Evolutionary conservation across 1,284 basidiomycete species (phyloP), one percentile per base, ranked within the genome.

Genomic region (Cutaneotrichosporon sp.): DNA sequence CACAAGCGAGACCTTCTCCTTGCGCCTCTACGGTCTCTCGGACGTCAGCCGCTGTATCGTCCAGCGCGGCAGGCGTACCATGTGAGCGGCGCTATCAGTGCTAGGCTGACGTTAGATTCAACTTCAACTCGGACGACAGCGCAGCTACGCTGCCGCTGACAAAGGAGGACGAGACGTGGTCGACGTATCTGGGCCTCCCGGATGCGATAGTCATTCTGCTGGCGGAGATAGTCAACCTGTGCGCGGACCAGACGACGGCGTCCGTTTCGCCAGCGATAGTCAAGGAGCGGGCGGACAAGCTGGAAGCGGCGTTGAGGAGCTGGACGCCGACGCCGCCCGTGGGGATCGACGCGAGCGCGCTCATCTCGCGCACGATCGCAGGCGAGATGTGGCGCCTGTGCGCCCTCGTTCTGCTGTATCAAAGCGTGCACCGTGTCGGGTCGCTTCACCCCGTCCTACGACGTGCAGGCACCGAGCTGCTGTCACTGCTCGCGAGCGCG

Each of bases 11-110:
- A 55, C 57, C 1, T 60, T 64, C 46, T 59, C 55, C 2, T 49
- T 67, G 2, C 55, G 65, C 15, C 52, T 63, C 35, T 67, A 58
- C 44, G 65, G 61, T 3, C 39, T 65, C 17, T 58, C 60, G 12
- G 63, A 67, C 42, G 42, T 67, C 38, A 59, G 60, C 38, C 55
- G 65, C 14, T 67, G 65, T 37, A 63, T 67, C 10, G 63, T 65
- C 7, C 55, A 65, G 39, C 55, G 65, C 15, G 65, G 65, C 0
- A 47, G 60, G 2, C 52, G 53, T 14, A 67, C 65, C 8, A 58
- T 52, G 17, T 30, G 10, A 30, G 26, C 26, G 26, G 26, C 26
- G 26, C 17, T 30, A 30, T 10, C 7, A 30, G 26, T 30, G 7
- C 26, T 7, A 10, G 26, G 10, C 26, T 30, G 26, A 30, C 26